Base-by-base conservation (phyloP, 2,329 filamentous ascomycete species). In the Graphilbum fragrans region DNA sequence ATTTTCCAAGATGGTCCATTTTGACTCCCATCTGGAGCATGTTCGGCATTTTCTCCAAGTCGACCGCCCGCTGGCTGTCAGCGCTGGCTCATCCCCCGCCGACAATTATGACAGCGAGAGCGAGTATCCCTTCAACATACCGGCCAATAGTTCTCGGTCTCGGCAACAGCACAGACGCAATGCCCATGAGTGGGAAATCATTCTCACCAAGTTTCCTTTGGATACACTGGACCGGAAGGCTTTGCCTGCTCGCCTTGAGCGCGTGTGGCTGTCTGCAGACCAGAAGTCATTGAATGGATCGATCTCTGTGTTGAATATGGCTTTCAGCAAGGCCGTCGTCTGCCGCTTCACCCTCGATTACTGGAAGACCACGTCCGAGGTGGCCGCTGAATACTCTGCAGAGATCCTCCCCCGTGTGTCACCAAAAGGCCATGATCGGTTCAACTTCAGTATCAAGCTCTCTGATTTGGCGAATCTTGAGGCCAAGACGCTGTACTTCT, bases 301-400 rank as follows among this genome's bases (percentile, higher is more conserved):
- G 17, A 74, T 94, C 40, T 83, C 79, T 8, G 88, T 94, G 19
- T 79, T 82, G 56, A 98, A 98, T 60, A 62, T 96, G 35, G 77
- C 87, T 0, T 98, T 94, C 63, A 75, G 88, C 41, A 98, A 98
- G 63, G 61, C 70, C 6, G 86, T 98, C 41, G 78, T 82, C n/a
- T 90, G 86, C 58, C 79, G 92, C 39, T 98, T 98, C 60, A 98
- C 92, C 0, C 73, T 95, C 37, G 92, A 98, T 60, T 92, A 94
- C 64, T 98, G 92, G 92, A 94, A 94, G 70, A 98, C 92, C 0
- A 93, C 88, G 0, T 98, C 92, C 1, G 92, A 98, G 58, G 83
- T 96, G 2, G 72, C 73, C 31, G 90, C 86, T n/a, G 87, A 95
- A 53, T 98, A 77, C 64, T 81, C 80, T 57, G 76, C 84, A 47